A percentile compares a stretch with the other conserved stretches of the same genome.
Evolutionary conservation across 768 basidiomycete genomes (phyloP).

Genomic region (Trametes villosa): DNA sequence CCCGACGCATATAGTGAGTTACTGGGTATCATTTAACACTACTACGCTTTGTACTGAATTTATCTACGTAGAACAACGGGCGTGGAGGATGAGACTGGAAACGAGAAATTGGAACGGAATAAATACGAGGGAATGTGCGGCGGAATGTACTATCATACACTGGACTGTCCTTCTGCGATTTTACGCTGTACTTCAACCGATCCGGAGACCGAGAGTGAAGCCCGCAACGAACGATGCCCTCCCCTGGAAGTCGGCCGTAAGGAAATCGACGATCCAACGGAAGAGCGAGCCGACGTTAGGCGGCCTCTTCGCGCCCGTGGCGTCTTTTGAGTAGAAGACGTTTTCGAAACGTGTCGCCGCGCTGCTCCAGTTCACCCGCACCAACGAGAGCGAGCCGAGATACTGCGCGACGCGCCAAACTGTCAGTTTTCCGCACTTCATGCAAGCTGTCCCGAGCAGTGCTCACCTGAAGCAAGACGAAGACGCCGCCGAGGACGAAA

Average conservation of each 20-base stretch:
- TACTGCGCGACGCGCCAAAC: conserved; percentile 55
- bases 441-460: not conserved
- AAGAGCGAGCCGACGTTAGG: conserved; percentile 70
- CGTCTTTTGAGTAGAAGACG: conserved; percentile 67
- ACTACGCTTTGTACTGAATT: not conserved
- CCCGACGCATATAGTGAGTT: not conserved
- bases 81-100: conserved; percentile 43
- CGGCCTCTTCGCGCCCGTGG: conserved; percentile 54
- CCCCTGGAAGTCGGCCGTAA: conserved; percentile 92
- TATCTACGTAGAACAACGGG: not conserved
- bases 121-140: not conserved
- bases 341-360: conserved; percentile 71
- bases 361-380: conserved; percentile 82
- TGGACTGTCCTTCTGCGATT: not conserved
- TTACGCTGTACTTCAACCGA: conserved; percentile 54
- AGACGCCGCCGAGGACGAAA: conserved; percentile 87
- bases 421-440: not conserved
- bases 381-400: conserved; percentile 68
- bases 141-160: conserved; percentile 12
- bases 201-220: conserved; percentile 75
- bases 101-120: conserved; percentile 58
- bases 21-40: too few species aligned
- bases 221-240: conserved; percentile 89
- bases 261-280: conserved; percentile 72
- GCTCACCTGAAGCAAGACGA: conserved; percentile 87